Evolutionary conservation across 495 filamentous ascomycete genomes (phyloP), one percentile per base, ranked within the genome.

Genomic region (Hyphodiscus hymeniophilus): DNA sequence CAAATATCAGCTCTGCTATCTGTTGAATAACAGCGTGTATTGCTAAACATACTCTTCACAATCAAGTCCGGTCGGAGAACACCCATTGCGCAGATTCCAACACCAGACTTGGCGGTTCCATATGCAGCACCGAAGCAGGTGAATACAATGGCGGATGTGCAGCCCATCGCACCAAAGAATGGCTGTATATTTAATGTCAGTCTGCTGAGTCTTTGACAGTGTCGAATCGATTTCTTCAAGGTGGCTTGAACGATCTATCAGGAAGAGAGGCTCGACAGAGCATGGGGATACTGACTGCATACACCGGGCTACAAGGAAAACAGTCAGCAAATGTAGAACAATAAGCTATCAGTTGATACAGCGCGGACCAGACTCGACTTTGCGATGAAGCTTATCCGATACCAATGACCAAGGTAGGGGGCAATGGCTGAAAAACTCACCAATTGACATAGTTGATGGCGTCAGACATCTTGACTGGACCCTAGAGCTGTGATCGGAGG

Each of bases 141-240:
- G 78, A 98, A 98, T 60, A 96, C 88, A 66, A 98, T 96, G 66
- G 92, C 87, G 54, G 88, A 87, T 48, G 90, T 94, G 77, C 92
- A 99, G 65, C 92, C 92, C 84, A 99, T 94, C 67, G 89, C 89
- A 74, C 94, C 91, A 67, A 99, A 99, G 76, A 99, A 99, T 66
- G 92, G 92, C 92, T 94, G 57, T 42, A 28, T n/a, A 53, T 48
- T 7, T 20, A 51, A 51, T 58, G 60, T 68, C 63, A 69, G 69
- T 54, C 55, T 43, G 22, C 42, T 55, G 53, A 2, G 7, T 49
- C 16, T 13, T 15, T 32, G 35, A 12, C 22, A 22, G n/a, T 15
- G 20, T 36, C 16, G 38, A 40, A 18, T 21, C 38, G 12, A 13
- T 5, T 40, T 18, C 38, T 40, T 6, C 38, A 20, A 21, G 38